Evolutionary conservation across 2,329 filamentous ascomycete species (phyloP).

Genomic region (Arthrobotrys iridis): DNA sequence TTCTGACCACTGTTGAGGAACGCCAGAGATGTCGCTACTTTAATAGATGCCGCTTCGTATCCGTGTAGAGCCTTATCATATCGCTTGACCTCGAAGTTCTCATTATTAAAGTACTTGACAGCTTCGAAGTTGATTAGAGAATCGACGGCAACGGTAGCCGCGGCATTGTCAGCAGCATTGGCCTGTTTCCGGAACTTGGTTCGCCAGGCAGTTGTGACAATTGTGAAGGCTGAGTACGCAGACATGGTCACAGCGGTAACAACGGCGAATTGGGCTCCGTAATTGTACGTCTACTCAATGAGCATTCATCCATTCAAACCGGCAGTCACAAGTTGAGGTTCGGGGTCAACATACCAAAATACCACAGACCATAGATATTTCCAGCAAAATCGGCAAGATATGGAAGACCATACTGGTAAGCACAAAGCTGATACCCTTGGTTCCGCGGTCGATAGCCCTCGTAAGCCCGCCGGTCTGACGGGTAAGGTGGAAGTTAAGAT

Average conservation of each 20-base stretch:
- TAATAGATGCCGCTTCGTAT: slow-evolving; percentile 95
- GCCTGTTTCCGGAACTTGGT: slow-evolving; percentile 95
- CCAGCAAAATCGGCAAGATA: slow-evolving; percentile 88
- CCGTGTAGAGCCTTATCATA: slow-evolving; percentile 87
- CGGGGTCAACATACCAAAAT: slow-evolving; percentile 71
- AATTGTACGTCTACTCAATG: slow-evolving; percentile 79
- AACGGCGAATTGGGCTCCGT: slow-evolving; percentile 87
- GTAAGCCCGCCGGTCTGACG: slow-evolving; percentile 96
- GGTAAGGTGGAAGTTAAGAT: slow-evolving; percentile 91
- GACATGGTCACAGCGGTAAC: slow-evolving; percentile 92
- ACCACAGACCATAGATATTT: slow-evolving; percentile 94
- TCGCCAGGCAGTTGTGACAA: slow-evolving; percentile 94
- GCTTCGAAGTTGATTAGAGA: slow-evolving; percentile 99
- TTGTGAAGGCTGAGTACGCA: slow-evolving; percentile 95
- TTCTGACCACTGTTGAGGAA: slow-evolving; percentile 96
- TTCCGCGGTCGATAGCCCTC: slow-evolving; percentile 92
- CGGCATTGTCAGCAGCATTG: slow-evolving; percentile 95
- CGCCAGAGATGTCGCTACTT: slow-evolving; percentile 91
- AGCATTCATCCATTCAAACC: slow-evolving; percentile 51
- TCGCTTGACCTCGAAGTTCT: slow-evolving; percentile 88
- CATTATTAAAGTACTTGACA: slow-evolving; percentile 99
- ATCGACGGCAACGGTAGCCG: slow-evolving; percentile 93
- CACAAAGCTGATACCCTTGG: slow-evolving; percentile 97
- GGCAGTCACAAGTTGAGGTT: too few relatives aligned
- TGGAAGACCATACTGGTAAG: slow-evolving; percentile 99